These are phyloP conservation scores for Lepiota subincarnata DNA, from an alignment of 768 basidiomycete genomes.

Conservation along the genomic window DNA sequence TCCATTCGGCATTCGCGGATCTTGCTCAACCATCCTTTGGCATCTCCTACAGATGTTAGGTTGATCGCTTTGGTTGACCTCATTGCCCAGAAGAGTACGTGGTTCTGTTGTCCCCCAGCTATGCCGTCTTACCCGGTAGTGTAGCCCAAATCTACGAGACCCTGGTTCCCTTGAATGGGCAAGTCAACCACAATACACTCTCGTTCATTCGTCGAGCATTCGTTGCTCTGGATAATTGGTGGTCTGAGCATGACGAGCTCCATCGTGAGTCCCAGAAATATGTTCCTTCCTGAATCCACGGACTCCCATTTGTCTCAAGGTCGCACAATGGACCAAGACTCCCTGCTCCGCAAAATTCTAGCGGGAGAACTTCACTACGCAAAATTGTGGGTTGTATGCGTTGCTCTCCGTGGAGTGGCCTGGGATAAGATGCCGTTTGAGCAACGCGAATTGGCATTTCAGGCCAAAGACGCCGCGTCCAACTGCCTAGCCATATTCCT, in stretches of 20 bases:
- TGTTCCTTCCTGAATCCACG: constrained; percentile 10
- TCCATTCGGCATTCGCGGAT: constrained; percentile 83
- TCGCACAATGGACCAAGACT: constrained; percentile 79
- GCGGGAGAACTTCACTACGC: constrained; percentile 88
- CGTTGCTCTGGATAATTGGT: constrained; percentile 87
- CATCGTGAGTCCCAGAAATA: constrained; percentile 49
- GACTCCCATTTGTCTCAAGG: constrained; percentile 33
- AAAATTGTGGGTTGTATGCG: constrained; percentile 92
- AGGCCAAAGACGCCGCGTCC: constrained; percentile 90
- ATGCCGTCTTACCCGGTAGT: neutral
- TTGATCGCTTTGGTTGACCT: constrained; percentile 86
- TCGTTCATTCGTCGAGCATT: constrained; percentile 86
- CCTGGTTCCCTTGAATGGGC: constrained; percentile 78
- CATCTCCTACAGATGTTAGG: constrained; percentile 84
- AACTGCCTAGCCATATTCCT: constrained; percentile 83
- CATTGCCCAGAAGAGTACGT: constrained; percentile 84
- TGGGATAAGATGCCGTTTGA: constrained; percentile 98
- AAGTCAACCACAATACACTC: constrained; percentile 80
- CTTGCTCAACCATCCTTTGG: constrained; percentile 81
- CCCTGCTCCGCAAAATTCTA: constrained; percentile 82
- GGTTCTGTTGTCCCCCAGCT: neutral
- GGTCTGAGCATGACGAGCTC: constrained; percentile 80
- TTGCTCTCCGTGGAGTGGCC: constrained; percentile 83
- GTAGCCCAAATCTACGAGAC: constrained; percentile 93
- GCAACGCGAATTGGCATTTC: constrained; percentile 91